Percentiles rank a stretch among this genome's conserved stretches.
Evolutionary conservation across 2,329 filamentous ascomycete species (phyloP).

Genomic region (Colletotrichum orbiculare): DNA sequence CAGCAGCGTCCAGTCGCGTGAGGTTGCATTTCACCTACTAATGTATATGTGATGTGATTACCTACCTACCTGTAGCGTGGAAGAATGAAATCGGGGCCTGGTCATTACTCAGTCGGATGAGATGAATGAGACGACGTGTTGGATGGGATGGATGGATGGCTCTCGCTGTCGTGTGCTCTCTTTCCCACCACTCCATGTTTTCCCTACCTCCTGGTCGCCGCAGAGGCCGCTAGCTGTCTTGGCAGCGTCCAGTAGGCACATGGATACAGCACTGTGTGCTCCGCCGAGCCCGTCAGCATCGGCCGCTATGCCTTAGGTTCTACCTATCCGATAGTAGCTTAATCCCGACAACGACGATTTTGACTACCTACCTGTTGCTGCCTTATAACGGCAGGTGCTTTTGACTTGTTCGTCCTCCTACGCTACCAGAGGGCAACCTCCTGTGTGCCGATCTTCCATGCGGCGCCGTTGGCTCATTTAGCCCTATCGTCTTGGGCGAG

Average conservation of each 20-base stretch:
- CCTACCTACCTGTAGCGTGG: too few species aligned
- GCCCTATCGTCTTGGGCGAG: background rate
- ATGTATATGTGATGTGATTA: background rate
- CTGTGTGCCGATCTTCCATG: constrained; percentile 1
- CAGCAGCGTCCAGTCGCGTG: constrained; percentile 8
- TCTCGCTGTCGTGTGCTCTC: background rate
- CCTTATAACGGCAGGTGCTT: too few species aligned
- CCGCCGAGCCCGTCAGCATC: background rate
- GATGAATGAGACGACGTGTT: too few species aligned
- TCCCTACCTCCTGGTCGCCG: constrained; percentile 5
- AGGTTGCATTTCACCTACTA: constrained; percentile 10
- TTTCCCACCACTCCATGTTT: background rate
- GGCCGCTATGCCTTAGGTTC: background rate
- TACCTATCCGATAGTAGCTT: background rate
- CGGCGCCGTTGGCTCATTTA: constrained; percentile 4
- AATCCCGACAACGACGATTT: background rate
- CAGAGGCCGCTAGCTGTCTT: constrained; percentile 35
- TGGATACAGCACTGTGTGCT: too few species aligned
- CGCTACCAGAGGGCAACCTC: too few species aligned
- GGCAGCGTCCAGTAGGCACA: constrained; percentile 4
- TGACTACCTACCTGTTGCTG: too few species aligned
- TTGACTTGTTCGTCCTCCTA: too few species aligned
- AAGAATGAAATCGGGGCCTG: too few species aligned
- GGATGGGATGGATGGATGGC: background rate
- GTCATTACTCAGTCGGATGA: too few species aligned